Conservation (phyloP, 768 basidiomycete genomes). For the Scleroderma bovista region DNA sequence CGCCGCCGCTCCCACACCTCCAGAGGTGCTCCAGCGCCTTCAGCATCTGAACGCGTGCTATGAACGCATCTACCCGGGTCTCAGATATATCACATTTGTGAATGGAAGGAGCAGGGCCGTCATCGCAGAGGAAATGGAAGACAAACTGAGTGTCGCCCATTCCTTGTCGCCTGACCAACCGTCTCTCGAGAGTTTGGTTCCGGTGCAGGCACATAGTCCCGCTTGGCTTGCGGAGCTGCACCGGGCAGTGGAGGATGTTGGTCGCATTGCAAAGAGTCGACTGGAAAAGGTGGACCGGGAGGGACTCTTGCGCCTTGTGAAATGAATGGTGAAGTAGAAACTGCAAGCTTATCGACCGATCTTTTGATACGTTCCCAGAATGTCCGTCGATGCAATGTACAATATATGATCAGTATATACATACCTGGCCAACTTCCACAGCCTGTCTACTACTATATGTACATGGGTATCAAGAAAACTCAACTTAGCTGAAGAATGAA, state of each 20-base stretch:
- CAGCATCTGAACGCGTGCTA: conserved; percentile 74
- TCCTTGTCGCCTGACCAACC: conserved; percentile 38
- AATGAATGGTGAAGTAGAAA: not conserved
- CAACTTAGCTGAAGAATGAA: conserved; percentile 3
- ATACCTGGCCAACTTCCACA: too few relatives aligned
- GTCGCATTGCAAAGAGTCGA: conserved; percentile 70
- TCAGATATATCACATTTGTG: conserved; percentile 91
- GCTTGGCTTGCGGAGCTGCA: conserved; percentile 65
- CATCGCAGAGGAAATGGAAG: conserved; percentile 80
- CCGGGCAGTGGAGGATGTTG: conserved; percentile 70
- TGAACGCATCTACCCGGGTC: conserved; percentile 62
- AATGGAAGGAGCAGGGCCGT: conserved; percentile 70
- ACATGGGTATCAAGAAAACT: conserved; percentile 4
- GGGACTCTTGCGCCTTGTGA: not conserved
- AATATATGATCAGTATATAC: too few relatives aligned
- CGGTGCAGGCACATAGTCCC: conserved; percentile 33
- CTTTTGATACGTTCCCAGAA: too few relatives aligned
- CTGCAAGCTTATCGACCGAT: too few relatives aligned
- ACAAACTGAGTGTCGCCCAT: conserved; percentile 47
- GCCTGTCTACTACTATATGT: conserved; percentile 1
- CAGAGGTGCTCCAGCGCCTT: conserved; percentile 69
- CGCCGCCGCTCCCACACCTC: conserved; percentile 47
- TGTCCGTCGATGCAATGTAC: too few relatives aligned
- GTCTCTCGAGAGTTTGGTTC: conserved; percentile 31
- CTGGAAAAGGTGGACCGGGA: conserved; percentile 30